Conservation (phyloP, 2,329 filamentous ascomycete genomes). For the Cladosporium sphaerospermum region DNA sequence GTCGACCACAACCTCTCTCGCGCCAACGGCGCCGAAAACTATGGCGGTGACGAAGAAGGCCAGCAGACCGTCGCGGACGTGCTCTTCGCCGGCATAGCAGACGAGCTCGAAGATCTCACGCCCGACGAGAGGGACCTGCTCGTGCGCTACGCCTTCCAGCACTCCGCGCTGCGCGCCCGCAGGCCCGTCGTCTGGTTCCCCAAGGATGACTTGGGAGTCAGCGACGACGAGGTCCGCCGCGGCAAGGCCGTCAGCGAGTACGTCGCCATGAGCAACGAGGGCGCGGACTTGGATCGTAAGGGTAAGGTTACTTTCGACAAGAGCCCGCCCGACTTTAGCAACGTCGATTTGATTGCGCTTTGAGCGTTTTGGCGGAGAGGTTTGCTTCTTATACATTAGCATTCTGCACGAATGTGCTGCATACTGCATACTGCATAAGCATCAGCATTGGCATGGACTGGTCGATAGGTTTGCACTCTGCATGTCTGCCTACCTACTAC, state of each 20-base stretch:
- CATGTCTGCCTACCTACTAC: no score
- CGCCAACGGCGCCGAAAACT: constrained; percentile 6
- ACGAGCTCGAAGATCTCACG: constrained; percentile 90
- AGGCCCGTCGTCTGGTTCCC: constrained; percentile 92
- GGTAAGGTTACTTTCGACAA: constrained; percentile 52
- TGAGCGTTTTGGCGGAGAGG: constrained; percentile 33
- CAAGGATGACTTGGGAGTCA: constrained; percentile 80
- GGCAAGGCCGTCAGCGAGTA: constrained; percentile 67
- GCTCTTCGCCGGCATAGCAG: constrained; percentile 78
- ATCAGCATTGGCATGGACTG: background rate
- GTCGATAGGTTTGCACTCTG: no score
- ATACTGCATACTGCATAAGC: no score
- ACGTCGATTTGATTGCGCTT: constrained; percentile 77
- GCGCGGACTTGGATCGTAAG: constrained; percentile 79
- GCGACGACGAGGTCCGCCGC: constrained; percentile 79
- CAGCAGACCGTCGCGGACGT: constrained; percentile 68
- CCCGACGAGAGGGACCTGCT: constrained; percentile 82
- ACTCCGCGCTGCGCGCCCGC: constrained; percentile 76
- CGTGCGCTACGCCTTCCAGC: constrained; percentile 82
- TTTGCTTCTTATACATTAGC: background rate
- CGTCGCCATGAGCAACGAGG: constrained; percentile 90
- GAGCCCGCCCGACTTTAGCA: constrained; percentile 52
- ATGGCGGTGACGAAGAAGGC: background rate
- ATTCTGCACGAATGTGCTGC: no score
- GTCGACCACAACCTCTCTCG: background rate